Conservation (phyloP, 129 eudicot species). For the Saposhnikovia divaricata region DNA sequence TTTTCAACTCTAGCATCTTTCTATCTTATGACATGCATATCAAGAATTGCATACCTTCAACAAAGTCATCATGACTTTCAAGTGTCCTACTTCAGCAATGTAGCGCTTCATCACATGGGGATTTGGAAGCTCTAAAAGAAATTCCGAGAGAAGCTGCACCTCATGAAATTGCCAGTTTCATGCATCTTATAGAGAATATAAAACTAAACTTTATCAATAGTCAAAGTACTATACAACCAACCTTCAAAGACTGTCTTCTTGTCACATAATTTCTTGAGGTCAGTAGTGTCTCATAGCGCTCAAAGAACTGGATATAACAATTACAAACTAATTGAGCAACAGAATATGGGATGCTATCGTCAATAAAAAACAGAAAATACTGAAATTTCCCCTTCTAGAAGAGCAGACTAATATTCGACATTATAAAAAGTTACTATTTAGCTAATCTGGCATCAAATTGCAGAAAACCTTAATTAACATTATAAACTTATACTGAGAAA, state of each 20-base stretch:
- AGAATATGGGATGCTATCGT: neutral
- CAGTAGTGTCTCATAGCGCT: conserved; percentile 72
- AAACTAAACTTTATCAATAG: neutral
- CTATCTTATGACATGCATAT: neutral
- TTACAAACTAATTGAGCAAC: neutral
- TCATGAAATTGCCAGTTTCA: conserved; percentile 22
- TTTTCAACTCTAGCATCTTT: neutral
- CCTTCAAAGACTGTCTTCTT: conserved; percentile 98
- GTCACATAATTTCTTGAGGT: conserved; percentile 84
- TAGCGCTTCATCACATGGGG: conserved; percentile 85
- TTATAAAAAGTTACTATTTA: neutral
- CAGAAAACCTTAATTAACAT: neutral
- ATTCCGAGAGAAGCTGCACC: conserved; percentile 79
- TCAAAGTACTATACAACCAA: conserved; percentile 24
- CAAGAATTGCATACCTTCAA: conserved; percentile 44
- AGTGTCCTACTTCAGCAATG: conserved; percentile 75
- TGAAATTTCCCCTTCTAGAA: neutral
- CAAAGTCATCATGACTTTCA: conserved; percentile 92
- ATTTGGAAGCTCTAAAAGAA: conserved; percentile 91
- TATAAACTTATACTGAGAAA: neutral
- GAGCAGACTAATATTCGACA: neutral
- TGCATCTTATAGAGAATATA: conserved; percentile 10
- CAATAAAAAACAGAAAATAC: neutral
- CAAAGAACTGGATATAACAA: conserved; percentile 66
- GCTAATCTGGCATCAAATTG: neutral